These are phyloP conservation scores for Coemansia aciculifera DNA, from an alignment of 192 early-diverging fungal genomes.

Conservation along the genomic window DNA sequence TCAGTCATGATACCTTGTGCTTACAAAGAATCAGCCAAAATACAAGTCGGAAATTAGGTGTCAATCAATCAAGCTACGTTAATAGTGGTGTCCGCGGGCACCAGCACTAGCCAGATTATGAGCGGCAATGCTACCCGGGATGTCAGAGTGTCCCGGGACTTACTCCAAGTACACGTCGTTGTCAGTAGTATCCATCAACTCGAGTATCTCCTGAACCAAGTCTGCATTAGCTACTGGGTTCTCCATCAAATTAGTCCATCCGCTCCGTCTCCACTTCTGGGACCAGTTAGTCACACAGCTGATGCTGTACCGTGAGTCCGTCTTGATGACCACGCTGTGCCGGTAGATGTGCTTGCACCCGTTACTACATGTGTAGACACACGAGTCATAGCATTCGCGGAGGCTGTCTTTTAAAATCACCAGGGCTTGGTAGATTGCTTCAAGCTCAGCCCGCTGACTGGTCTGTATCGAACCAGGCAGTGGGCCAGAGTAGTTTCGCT, in stretches of 20 bases:
- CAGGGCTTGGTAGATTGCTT: constrained; percentile 25
- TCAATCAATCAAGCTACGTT: neutral
- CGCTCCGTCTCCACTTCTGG: constrained; percentile 13
- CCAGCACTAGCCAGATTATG: neutral
- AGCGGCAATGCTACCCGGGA: neutral
- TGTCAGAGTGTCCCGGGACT: neutral
- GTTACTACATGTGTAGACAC: too few species aligned
- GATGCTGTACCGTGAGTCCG: constrained; percentile 20
- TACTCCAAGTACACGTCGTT: neutral
- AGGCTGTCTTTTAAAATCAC: neutral
- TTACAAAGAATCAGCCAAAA: neutral
- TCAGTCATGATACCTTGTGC: neutral
- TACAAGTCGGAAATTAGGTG: neutral
- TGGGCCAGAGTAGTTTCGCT: constrained; percentile 50
- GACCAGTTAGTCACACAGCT: constrained; percentile 16
- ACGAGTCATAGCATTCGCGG: too few species aligned
- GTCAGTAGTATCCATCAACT: neutral
- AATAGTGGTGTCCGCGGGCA: neutral
- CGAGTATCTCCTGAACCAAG: constrained; percentile 14
- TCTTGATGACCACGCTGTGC: constrained; percentile 3
- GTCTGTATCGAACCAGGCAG: constrained; percentile 20
- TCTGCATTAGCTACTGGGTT: constrained; percentile 6
- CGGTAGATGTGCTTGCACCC: neutral
- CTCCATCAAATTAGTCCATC: constrained; percentile 8
- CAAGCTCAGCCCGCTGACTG: constrained; percentile 29